Base-by-base conservation (phyloP, 2,329 filamentous ascomycete species). In the Colletotrichum karsti region DNA sequence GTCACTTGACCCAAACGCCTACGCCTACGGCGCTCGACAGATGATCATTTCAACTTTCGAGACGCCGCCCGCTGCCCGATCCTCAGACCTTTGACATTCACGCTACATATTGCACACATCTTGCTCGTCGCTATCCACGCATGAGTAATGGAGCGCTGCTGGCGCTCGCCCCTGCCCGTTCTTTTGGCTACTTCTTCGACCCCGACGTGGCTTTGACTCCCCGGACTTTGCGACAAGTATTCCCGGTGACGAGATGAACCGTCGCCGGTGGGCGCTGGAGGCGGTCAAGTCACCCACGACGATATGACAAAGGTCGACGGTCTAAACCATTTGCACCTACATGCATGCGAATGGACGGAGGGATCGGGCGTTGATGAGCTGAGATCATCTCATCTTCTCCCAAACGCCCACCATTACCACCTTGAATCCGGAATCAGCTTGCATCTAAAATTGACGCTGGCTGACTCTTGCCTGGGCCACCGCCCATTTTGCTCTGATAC, bases 361-460 rank as follows among this genome's bases (percentile, higher is more conserved):
- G 60, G 33, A 33, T 58, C 50, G 53, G 59, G 64, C 46, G 60
- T 58, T 54, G 53, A 64, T 59, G 65, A 64, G 53, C 60, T 46
- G 53, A 64, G 46, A 64, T 68, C 60, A 54, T 64, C 53, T 58
- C 46, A 59, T 67, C 46, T 58, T 64, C 33, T 39, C 39, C 46
- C 22, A 30, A 39, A 30, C 39, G 51, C 54, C 64, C 30, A 54
- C 39, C 37, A 53, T 42, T 48, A 59, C 56, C 56, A 48, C 39
- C 35, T 33, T 37, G 44, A 46, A 9, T 48, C 28, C 53, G 41
- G 60, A 68, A 59, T 50, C 53, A 64, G 60, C 65, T 53, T 68
- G 60, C 60, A 68, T 68, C 65, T 64, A 42, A 68, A 59, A 68
- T 65, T 68, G 65, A 60, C 61, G 46, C 60, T 54, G 37, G 53